Evolutionary conservation across 371 early-diverging fungal genomes (phyloP), one percentile per base, ranked within the genome.

Genomic region (Zopfochytrium polystomum): DNA sequence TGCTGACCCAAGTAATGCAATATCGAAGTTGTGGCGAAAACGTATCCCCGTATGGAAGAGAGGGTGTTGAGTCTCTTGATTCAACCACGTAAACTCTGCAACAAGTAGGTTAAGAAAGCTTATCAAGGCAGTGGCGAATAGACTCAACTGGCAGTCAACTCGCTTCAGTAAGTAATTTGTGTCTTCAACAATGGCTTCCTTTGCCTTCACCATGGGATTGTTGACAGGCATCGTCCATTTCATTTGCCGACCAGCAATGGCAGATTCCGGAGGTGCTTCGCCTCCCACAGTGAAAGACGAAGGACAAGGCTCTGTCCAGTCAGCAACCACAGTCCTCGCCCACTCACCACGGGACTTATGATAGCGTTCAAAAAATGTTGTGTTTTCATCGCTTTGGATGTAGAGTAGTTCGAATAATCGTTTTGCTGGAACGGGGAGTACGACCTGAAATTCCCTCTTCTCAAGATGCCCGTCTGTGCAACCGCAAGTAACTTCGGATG

Each of bases 21-120:
- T 84, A 87, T 3, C 89, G 76, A 30, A 87, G 86, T 51, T 87
- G 85, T 23, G 88, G 79, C 29, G 70, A 69, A 67, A 95, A 95
- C 26, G 85, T 73, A 25, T 84, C 80, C 20, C 91, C 92, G 26
- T 89, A 89, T 9, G 95, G 94, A 0, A 94, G 83, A 62, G 89
- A 87, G 2, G 93, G 93, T 13, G 96, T 93, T 38, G 29, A n/a
- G 35, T 51, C 58, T 23, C 55, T 18, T 0, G 42, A 30, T 49
- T 74, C 69, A 29, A 79, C 67, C 2, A 73, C 70, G 42, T 78
- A 78, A 6, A 60, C 50, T 27, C 73, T 71, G 9, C 29, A n/a
- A 27, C 30, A 42, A 44, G 30, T 32, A 13, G 22, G 25, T 33
- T 20, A 48, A 18, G 4, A 31, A 52, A 33, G 33, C 1, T 1